Evolutionary conservation across 768 basidiomycete genomes (phyloP).

Genomic region (Lanmaoa pseudosensibilis): DNA sequence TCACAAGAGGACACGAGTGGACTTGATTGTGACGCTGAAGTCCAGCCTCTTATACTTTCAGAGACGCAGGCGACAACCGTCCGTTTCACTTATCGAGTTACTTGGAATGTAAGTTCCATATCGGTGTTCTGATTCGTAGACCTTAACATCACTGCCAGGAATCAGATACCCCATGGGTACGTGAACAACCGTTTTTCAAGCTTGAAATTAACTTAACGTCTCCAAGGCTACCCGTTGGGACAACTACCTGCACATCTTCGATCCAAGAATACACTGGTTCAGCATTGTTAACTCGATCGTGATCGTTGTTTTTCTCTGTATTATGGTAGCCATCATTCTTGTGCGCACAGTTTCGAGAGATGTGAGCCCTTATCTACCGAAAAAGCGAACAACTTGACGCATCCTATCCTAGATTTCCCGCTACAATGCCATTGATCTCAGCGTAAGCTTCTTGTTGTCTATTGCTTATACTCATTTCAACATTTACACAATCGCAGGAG

Average conservation of each 20-base stretch:
- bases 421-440: conserved; percentile 94
- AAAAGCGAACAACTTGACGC: neutral
- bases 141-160: conserved; percentile 44
- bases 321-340: conserved; percentile 92
- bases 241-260: conserved; percentile 90
- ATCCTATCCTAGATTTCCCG: conserved; percentile 36
- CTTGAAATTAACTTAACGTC: conserved; percentile 10
- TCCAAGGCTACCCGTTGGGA: conserved; percentile 92
- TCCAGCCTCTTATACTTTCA: conserved; percentile 54
- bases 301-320: conserved; percentile 87
- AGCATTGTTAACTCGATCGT: conserved; percentile 90
- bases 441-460: conserved; percentile 46
- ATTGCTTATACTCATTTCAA: neutral
- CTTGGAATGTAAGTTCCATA: conserved; percentile 68
- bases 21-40: conserved; percentile 52
- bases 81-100: conserved; percentile 84
- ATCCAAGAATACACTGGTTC: conserved; percentile 96
- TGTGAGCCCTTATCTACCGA: conserved; percentile 41
- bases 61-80: conserved; percentile 63
- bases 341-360: conserved; percentile 85
- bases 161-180: conserved; percentile 84
- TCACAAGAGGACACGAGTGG: conserved; percentile 42
- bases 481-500: conserved; percentile 49
- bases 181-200: conserved; percentile 1
- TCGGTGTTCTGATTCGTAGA: neutral